Evolutionary conservation across 2,329 filamentous ascomycete genomes (phyloP), one percentile per base, ranked within the genome.

Genomic region (Chalaropsis ovoidea): DNA sequence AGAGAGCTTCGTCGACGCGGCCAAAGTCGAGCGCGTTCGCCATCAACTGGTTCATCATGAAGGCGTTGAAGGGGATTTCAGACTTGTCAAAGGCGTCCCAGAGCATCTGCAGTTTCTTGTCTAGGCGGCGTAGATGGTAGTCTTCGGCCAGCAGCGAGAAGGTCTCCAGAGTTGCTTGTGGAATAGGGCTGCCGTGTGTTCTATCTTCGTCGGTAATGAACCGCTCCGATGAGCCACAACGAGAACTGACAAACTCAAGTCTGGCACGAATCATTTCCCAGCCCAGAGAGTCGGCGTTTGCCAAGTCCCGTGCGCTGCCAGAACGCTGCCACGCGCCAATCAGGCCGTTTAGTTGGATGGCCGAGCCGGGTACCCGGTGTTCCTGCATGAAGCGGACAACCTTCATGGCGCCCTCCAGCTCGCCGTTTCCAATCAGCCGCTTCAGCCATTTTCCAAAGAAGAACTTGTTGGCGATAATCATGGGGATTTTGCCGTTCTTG

Each of bases 401-500:
- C 67, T 84, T 82, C 63, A 83, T 80, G 2, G 90, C 89, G 1
- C 86, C 87, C 66, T 88, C 82, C 15, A 89, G 76, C 69, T 90
- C 82, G 1, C 85, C 85, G 67, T 86, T 82, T 17, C 86, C 86
- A 65, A 95, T 88, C 8, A 95, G 82, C 62, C 88, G 85, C 74
- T 93, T 93, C 71, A 95, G 81, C 92, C 91, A 96, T 71, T 90
- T 92, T 42, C 87, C 88, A 69, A 91, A 88, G 74, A 96, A 89
- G 75, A 90, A 93, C 69, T 87, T 86, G 74, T 95, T 94, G 62
- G 77, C 78, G 47, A 84, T 74, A 8, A 77, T 75, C 0, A 77
- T 76, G 0, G 82, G 81, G 65, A 84, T 74, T 19, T 73, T 70
- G 62, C 75, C 74, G 66, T 74, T 73, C 62, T 71, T 73, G 7